Evolutionary conservation across 2,329 filamentous ascomycete species (phyloP).

Genomic region (Pestalotiopsis sp.): DNA sequence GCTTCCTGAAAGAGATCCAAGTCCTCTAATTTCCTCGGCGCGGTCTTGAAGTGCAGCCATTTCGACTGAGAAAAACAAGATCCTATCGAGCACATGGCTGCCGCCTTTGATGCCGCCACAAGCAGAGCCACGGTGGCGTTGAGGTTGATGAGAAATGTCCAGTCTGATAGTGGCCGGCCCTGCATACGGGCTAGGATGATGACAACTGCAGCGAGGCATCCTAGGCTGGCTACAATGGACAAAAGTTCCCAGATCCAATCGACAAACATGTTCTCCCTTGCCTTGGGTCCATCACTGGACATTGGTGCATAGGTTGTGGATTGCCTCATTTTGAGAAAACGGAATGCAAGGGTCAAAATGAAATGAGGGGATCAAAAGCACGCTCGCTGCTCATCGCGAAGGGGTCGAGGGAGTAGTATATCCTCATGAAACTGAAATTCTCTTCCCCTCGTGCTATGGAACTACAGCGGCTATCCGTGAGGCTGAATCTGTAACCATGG

Average conservation of each 20-base stretch:
- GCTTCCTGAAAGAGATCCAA: constrained; percentile 23
- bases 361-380: no score
- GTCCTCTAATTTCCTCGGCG: constrained; percentile 14
- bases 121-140: neutral
- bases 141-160: neutral
- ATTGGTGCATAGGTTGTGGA: neutral
- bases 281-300: neutral
- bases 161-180: neutral
- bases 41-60: constrained; percentile 20
- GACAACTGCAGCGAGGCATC: neutral
- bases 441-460: no score
- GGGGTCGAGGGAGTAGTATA: no score
- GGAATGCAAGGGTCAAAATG: neutral
- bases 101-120: constrained; percentile 9
- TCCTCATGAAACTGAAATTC: no score
- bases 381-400: no score
- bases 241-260: neutral
- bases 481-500: no score
- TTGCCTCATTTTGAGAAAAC: neutral
- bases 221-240: neutral
- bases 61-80: constrained; percentile 21
- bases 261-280: neutral
- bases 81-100: constrained; percentile 14
- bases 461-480: no score
- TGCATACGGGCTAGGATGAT: neutral